These are phyloP conservation scores for Kwoniella mangroviensis DNA, from an alignment of 768 basidiomycete species.

Conservation along the genomic window DNA sequence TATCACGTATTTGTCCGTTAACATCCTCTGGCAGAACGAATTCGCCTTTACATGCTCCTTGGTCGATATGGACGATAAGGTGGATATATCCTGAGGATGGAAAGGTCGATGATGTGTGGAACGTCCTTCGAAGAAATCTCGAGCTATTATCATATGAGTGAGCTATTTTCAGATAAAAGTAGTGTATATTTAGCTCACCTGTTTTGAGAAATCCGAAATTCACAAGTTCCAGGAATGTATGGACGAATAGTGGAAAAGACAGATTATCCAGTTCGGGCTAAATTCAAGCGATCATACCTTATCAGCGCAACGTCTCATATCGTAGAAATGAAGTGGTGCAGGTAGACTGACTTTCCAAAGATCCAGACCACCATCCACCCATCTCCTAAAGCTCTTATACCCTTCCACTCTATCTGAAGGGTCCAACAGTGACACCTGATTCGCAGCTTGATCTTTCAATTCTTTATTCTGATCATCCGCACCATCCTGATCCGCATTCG, in stretches of 20 bases:
- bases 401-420: constrained; percentile 55
- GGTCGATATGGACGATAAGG: constrained; percentile 77
- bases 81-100: constrained; percentile 73
- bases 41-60: constrained; percentile 84
- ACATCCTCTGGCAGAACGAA: constrained; percentile 78
- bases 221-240: constrained; percentile 94
- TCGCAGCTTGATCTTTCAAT: constrained; percentile 26
- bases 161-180: background rate
- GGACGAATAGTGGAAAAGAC: constrained; percentile 92
- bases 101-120: constrained; percentile 69
- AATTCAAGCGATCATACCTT: too few relatives aligned
- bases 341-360: constrained; percentile 55
- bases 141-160: constrained; percentile 62
- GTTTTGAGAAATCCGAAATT: constrained; percentile 88
- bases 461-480: constrained; percentile 33
- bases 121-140: constrained; percentile 74
- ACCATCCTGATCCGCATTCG: constrained; percentile 27
- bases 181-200: constrained; percentile 63
- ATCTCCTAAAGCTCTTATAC: constrained; percentile 51
- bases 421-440: constrained; percentile 48
- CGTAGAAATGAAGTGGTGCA: background rate
- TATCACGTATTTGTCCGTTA: constrained; percentile 82
- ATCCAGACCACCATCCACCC: constrained; percentile 58
- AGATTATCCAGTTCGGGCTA: constrained; percentile 94
- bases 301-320: too few relatives aligned